These are phyloP conservation scores for Penicillium riverlandense DNA, from an alignment of 495 filamentous ascomycete genomes.

Conservation along the genomic window DNA sequence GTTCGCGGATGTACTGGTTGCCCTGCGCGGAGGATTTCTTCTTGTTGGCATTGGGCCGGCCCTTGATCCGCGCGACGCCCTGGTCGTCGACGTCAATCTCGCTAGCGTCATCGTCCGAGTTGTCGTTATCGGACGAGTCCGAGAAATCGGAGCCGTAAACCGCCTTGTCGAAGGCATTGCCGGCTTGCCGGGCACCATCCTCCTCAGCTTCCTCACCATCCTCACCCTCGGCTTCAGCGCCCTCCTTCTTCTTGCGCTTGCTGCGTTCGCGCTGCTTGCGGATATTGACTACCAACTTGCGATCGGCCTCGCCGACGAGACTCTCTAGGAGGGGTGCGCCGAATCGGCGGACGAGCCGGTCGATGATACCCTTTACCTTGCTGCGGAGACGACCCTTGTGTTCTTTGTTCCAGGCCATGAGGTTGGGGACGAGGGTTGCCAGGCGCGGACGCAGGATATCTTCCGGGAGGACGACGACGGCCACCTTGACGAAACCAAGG, in stretches of 20 bases:
- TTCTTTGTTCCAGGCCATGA: conserved; percentile 95
- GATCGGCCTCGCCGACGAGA: conserved; percentile 68
- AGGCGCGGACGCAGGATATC: conserved; percentile 69
- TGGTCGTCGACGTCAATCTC: conserved; percentile 50
- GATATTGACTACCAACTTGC: conserved; percentile 86
- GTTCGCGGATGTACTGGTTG: conserved; percentile 82
- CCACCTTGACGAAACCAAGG: conserved; percentile 94
- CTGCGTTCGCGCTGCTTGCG: conserved; percentile 82
- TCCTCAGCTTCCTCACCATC: conserved; percentile 41
- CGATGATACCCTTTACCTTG: conserved; percentile 95
- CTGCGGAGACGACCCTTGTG: conserved; percentile 93
- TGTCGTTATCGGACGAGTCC: conserved; percentile 60
- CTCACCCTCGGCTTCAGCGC: conserved; percentile 34
- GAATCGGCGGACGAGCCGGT: conserved; percentile 86
- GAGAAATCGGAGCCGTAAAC: conserved; percentile 86
- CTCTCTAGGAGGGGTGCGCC: conserved; percentile 70
- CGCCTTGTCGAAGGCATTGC: conserved; percentile 91
- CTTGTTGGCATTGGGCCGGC: conserved; percentile 24
- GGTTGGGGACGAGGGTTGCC: conserved; percentile 67
- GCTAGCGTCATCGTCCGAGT: conserved; percentile 53
- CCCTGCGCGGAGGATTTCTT: conserved; percentile 36
- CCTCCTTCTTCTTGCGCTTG: conserved; percentile 77
- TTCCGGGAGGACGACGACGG: conserved; percentile 73
- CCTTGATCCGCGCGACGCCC: conserved; percentile 27
- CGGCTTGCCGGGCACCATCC: conserved; percentile 44